Percentiles rank a stretch among this genome's conserved stretches.
Conservation (phyloP, 1,284 basidiomycete species). For the Neonothopanus nambi region DNA sequence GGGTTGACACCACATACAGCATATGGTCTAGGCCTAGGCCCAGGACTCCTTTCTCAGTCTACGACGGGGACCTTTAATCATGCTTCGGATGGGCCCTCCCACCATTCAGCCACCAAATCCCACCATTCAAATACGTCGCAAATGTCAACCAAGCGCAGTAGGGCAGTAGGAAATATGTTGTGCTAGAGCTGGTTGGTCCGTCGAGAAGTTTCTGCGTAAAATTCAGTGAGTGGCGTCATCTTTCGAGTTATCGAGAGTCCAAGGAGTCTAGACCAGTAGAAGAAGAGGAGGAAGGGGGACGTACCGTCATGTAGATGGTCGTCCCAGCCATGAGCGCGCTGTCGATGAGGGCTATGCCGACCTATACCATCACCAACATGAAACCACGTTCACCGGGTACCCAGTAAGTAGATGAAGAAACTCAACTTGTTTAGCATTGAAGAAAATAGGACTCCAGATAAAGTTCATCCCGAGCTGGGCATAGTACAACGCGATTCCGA, state of each 20-base stretch:
- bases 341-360: constrained; percentile 61
- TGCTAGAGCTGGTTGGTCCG: constrained; percentile 46
- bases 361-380: constrained; percentile 30
- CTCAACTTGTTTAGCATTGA: constrained; percentile 49
- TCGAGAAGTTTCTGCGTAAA: constrained; percentile 50
- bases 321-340: constrained; percentile 60
- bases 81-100: constrained; percentile 5
- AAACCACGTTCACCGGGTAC: not conserved
- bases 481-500: constrained; percentile 69
- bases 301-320: constrained; percentile 64
- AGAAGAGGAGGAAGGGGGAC: constrained; percentile 21
- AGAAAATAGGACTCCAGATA: constrained; percentile 75
- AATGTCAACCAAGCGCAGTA: constrained; percentile 68
- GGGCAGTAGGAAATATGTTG: constrained; percentile 60
- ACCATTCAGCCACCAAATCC: constrained; percentile 56
- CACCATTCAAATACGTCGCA: constrained; percentile 72
- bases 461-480: constrained; percentile 69
- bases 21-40: too few relatives aligned
- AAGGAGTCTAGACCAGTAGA: too few relatives aligned
- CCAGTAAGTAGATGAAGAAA: not conserved
- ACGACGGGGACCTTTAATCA: constrained; percentile 2
- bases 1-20: too few relatives aligned
- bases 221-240: not conserved
- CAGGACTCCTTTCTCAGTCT: too few relatives aligned
- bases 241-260: too few relatives aligned